Base-by-base conservation (phyloP, 345 rosid species). In the Salix viminalis region DNA sequence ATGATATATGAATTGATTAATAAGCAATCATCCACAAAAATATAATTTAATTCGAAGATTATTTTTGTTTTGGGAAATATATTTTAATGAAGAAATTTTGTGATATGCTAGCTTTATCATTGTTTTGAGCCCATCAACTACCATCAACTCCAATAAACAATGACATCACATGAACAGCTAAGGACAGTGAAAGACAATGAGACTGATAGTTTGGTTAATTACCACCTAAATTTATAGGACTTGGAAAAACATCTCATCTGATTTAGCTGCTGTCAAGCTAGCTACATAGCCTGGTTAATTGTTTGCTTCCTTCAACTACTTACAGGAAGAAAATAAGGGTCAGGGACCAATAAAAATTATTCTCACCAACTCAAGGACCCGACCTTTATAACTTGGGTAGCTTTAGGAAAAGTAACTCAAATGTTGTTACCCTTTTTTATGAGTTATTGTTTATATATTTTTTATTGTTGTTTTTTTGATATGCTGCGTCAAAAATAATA, bases 101-200 rank as follows among this genome's bases (percentile, higher is more conserved):
- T 10, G 34, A 12, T 13, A 18, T 66, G 52, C 34, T 26, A 21
- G 9, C 46, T 62, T 67, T 36, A 56, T 58, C 61, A 76, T 79
- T 81, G 37, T 80, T 76, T 79, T 69, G 23, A 14, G 71, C 79
- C 61, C 60, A 66, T 83, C 84, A 85, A 83, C 86, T 64, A 80
- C 80, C 46, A 80, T 76, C 67, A 32, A 32, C 34, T 32, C 34
- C 75, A 73, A 71, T 69, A 73, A 73, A 80, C 72, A 70, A 56
- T 87, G 88, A 85, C 90, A 83, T 87, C 90, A 84, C 24, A 37
- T 66, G 71, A 69, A 84, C 85, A 85, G 84, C 86, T 76, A 80
- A 85, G 75, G 88, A 89, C 64, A 81, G 72, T 72, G 88, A 84
- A 77, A 80, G 87, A 75, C 71, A 41, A 36, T 79, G 87, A 81